Base-by-base conservation (phyloP, 1,139 yeast species). In the Geotrichum fermentans region DNA sequence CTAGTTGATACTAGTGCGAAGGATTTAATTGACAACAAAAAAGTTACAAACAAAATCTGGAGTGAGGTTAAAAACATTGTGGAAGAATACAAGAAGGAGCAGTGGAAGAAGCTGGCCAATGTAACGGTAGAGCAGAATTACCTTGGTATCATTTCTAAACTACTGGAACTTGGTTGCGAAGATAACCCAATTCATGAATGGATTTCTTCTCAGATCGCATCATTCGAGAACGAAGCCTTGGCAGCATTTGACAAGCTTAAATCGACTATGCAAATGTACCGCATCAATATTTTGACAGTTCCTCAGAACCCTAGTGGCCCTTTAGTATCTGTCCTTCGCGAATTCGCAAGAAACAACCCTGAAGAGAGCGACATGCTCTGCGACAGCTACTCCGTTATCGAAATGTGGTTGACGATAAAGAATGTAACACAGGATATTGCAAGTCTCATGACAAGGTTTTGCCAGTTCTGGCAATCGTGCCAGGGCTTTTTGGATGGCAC, bases 141-240 rank as follows among this genome's bases (percentile, higher is more conserved):
- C 60, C 67, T 82, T 34, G 74, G 75, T 11, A 66, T 79, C 18
- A 77, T 85, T 26, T 75, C 77, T 38, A 79, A 77, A 56, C 68
- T 86, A 30, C 67, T 82, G 47, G 86, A 81, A 52, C 66, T 82
- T 18, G 83, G 79, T 11, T 74, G 74, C 2, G 74, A 71, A 40
- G 80, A 78, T 51, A 83, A 79, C 58, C 94, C 95, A 1, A 80
- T 83, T 16, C 66, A 71, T 44, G 80, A 75, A 42, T 84, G 88
- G 78, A 71, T 82, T 29, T 68, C 73, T 40, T 64, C 74, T 16
- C 81, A 77, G 54, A 69, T 73, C 47, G 64, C 68, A 18, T 62
- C 63, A 18, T 68, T 78, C 47, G 64, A 65, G 16, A 58, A 61
- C 2, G 66, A 67, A 41, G 63, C 79, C 32, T 66, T 65, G 21